A percentile compares a stretch with the other conserved stretches of the same genome.
phyloP scores from a whole-genome alignment of 2,329 filamentous ascomycete species.

The Arthrobotrys musiformis region DNA sequence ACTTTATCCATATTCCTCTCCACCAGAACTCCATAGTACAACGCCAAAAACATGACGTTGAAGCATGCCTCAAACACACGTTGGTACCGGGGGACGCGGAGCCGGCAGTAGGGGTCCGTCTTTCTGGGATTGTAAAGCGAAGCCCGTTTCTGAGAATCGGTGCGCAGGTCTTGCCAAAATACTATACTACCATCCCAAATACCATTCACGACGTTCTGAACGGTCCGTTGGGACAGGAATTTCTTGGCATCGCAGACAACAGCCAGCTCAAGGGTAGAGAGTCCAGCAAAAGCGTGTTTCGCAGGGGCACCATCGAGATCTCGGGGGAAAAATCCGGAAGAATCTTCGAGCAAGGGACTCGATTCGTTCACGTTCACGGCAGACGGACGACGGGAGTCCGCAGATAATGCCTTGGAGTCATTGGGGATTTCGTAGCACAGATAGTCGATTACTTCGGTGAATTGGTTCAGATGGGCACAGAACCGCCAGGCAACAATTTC shows the following conservation, averaged over 20 bases:
- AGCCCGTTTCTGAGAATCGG: slow-evolving; percentile 78
- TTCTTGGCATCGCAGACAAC: slow-evolving; percentile 83
- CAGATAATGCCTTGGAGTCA: slow-evolving; percentile 11
- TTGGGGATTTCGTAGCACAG: slow-evolving; percentile 54
- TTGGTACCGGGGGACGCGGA: slow-evolving; percentile 83
- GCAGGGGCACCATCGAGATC: slow-evolving; percentile 70
- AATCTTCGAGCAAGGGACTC: slow-evolving; percentile 22
- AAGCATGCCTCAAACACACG: slow-evolving; percentile 86
- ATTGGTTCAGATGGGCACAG: slow-evolving; percentile 54
- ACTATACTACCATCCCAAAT: slow-evolving; percentile 89
- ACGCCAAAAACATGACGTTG: slow-evolving; percentile 77
- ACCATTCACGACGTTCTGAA: slow-evolving; percentile 83
- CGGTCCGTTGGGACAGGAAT: slow-evolving; percentile 80
- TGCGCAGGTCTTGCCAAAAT: slow-evolving; percentile 83
- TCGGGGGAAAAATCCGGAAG: slow-evolving; percentile 58
- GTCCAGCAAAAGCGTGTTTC: slow-evolving; percentile 76
- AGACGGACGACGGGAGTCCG: slow-evolving; percentile 26
- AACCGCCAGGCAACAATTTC: slow-evolving; percentile 54
- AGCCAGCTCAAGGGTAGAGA: slow-evolving; percentile 89
- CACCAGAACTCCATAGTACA: slow-evolving; percentile 89
- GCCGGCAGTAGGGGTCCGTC: slow-evolving; percentile 78
- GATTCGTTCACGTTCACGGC: slow-evolving; percentile 8
- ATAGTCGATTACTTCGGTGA: slow-evolving; percentile 53
- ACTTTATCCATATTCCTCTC: slow-evolving; percentile 46
- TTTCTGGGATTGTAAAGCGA: slow-evolving; percentile 76